A percentile compares a stretch with the other conserved stretches of the same genome.
These are phyloP conservation scores for Solanum virginianum DNA, from an alignment of 257 asterid genomes.

Conservation along the genomic window DNA sequence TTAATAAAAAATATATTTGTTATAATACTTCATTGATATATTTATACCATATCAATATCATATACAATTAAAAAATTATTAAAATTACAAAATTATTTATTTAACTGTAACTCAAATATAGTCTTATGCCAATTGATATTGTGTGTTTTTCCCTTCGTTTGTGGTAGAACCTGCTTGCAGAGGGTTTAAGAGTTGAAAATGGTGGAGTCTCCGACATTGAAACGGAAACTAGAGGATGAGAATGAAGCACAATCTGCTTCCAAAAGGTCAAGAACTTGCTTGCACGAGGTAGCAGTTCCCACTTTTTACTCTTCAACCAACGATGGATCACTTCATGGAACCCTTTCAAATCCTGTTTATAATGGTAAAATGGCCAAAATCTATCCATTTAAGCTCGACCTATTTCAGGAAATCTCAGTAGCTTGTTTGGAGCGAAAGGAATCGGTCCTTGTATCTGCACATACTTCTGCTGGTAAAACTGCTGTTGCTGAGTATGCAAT, in stretches of 20 bases:
- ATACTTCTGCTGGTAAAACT: constrained; percentile 98
- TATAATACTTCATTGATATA: too few species aligned
- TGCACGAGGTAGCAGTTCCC: constrained; percentile 95
- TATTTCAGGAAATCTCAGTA: constrained; percentile 79
- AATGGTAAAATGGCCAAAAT: constrained; percentile 64
- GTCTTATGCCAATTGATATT: not conserved
- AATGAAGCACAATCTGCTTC: constrained; percentile 7
- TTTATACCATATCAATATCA: too few species aligned
- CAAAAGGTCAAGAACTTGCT: constrained; percentile 62
- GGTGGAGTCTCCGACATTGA: not conserved
- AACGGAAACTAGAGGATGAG: not conserved
- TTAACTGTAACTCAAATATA: too few species aligned
- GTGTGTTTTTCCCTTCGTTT: not conserved
- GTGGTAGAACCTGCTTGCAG: not conserved
- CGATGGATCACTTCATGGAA: constrained; percentile 63
- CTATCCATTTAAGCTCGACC: constrained; percentile 73
- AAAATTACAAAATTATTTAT: too few species aligned
- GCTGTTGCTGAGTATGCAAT: constrained; percentile 99
- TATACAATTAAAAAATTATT: too few species aligned
- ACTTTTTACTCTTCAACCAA: constrained; percentile 35
- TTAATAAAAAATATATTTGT: too few species aligned
- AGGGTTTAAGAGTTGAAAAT: not conserved
- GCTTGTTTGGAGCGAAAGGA: constrained; percentile 90
- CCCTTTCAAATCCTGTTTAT: constrained; percentile 61
- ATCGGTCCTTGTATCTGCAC: constrained; percentile 85